A percentile compares a stretch with the other conserved stretches of the same genome.
Evolutionary conservation across 768 basidiomycete genomes (phyloP).

Genomic region (Trametes maxima): DNA sequence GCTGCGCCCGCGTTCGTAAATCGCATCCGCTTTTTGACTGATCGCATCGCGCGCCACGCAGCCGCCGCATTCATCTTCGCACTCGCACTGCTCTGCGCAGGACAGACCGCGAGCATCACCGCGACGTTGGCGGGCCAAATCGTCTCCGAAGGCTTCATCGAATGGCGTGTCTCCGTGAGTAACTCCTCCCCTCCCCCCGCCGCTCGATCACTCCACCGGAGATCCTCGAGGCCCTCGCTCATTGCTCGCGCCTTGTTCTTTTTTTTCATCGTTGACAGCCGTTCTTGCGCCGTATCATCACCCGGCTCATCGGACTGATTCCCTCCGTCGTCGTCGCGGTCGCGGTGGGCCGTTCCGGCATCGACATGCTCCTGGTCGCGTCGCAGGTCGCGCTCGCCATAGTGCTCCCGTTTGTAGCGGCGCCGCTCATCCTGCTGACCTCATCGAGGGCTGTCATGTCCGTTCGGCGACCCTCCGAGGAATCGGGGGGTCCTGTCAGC

Average conservation of each 20-base stretch:
- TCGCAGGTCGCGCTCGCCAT: slow-evolving; percentile 86
- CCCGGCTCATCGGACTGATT: slow-evolving; percentile 78
- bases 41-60: slow-evolving; percentile 32
- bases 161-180: slow-evolving; percentile 78
- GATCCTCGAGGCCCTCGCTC: not conserved
- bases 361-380: slow-evolving; percentile 76
- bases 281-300: slow-evolving; percentile 73
- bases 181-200: slow-evolving; percentile 27
- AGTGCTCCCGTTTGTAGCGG: slow-evolving; percentile 78
- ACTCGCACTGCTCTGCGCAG: slow-evolving; percentile 80
- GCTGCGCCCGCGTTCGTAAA: not conserved
- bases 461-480: slow-evolving; percentile 39
- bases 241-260: not conserved
- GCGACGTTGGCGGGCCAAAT: slow-evolving; percentile 90
- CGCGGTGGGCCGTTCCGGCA: slow-evolving; percentile 68
- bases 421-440: slow-evolving; percentile 78
- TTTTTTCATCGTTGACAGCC: slow-evolving; percentile 48
- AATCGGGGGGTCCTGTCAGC: not conserved
- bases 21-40: slow-evolving; percentile 8
- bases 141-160: slow-evolving; percentile 87
- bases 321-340: slow-evolving; percentile 83
- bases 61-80: slow-evolving; percentile 86
- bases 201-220: not conserved
- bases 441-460: slow-evolving; percentile 70
- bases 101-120: slow-evolving; percentile 88